A percentile compares a stretch with the other conserved stretches of the same genome.
phyloP scores from a whole-genome alignment of 2,329 filamentous ascomycete species.

The Fusarium secorum region DNA sequence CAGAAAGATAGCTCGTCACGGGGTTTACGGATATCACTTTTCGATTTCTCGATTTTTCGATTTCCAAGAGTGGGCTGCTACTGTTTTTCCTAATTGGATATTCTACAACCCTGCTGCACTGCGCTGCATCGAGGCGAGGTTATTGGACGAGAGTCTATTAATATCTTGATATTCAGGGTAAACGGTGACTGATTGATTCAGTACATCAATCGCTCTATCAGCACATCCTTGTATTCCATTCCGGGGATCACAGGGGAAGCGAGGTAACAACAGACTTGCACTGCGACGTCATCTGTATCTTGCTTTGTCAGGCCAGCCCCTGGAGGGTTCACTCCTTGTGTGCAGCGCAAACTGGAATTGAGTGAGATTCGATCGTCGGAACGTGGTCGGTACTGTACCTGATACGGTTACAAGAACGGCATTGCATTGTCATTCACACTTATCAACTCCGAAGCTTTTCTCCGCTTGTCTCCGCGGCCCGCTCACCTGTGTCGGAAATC shows the following conservation, averaged over 20 bases:
- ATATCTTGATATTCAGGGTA: slow-evolving; percentile 16
- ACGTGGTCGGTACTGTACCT: slow-evolving; percentile 9
- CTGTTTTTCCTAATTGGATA: slow-evolving; percentile 22
- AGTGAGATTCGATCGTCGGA: slow-evolving; percentile 27
- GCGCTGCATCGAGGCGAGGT: neutral
- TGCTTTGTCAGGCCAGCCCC: slow-evolving; percentile 29
- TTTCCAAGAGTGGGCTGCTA: slow-evolving; percentile 11
- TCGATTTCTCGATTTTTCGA: slow-evolving; percentile 33
- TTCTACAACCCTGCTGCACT: slow-evolving; percentile 13
- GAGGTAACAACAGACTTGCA: slow-evolving; percentile 16
- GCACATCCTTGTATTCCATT: slow-evolving; percentile 10
- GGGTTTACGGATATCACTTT: slow-evolving; percentile 28
- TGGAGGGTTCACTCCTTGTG: slow-evolving; percentile 28
- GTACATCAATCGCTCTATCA: neutral
- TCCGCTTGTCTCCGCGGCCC: slow-evolving; percentile 37
- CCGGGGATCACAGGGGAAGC: slow-evolving; percentile 18
- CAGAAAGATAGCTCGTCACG: slow-evolving; percentile 21
- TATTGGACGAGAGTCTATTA: slow-evolving; percentile 25
- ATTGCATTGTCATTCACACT: slow-evolving; percentile 17
- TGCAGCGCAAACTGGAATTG: slow-evolving; percentile 2
- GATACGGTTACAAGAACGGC: slow-evolving; percentile 28
- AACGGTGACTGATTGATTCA: slow-evolving; percentile 19
- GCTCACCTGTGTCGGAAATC: slow-evolving; percentile 32
- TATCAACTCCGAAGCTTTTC: slow-evolving; percentile 33
- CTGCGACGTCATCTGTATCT: slow-evolving; percentile 33